These are phyloP conservation scores for Colletotrichum theobromicola DNA, from an alignment of 2,329 filamentous ascomycete species.

Conservation along the genomic window DNA sequence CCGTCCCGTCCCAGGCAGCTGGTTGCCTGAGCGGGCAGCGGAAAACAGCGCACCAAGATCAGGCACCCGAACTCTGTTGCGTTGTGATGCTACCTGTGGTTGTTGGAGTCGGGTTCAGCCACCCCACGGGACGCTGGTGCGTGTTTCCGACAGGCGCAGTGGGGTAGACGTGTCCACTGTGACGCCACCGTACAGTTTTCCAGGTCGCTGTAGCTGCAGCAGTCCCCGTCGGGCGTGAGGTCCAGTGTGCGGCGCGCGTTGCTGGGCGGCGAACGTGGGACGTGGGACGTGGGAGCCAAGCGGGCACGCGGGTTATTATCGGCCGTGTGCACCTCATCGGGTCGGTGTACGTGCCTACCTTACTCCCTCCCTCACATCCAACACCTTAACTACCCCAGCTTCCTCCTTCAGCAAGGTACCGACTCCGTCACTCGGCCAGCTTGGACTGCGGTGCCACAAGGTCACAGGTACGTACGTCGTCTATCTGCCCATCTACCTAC, in stretches of 20 bases:
- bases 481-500: not conserved
- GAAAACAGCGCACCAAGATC: not conserved
- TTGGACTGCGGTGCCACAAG: not conserved
- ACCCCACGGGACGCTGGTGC: constrained; percentile 17
- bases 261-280: not conserved
- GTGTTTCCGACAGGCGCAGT: constrained; percentile 14
- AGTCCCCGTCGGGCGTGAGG: no score
- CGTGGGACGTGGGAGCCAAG: not conserved
- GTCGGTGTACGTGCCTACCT: not conserved
- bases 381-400: not conserved
- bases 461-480: not conserved
- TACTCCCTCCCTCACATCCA: not conserved
- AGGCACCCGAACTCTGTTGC: not conserved
- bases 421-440: not conserved
- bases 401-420: not conserved
- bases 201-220: not conserved
- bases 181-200: not conserved
- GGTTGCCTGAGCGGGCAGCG: not conserved
- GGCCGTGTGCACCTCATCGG: constrained; percentile 4
- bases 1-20: not conserved
- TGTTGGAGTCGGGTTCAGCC: not conserved
- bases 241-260: not conserved
- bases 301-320: constrained; percentile 12
- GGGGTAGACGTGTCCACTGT: constrained; percentile 3
- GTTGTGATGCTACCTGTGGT: not conserved